Conservation (phyloP, 345 rosid species). For the Excoecaria cochinchinensis region DNA sequence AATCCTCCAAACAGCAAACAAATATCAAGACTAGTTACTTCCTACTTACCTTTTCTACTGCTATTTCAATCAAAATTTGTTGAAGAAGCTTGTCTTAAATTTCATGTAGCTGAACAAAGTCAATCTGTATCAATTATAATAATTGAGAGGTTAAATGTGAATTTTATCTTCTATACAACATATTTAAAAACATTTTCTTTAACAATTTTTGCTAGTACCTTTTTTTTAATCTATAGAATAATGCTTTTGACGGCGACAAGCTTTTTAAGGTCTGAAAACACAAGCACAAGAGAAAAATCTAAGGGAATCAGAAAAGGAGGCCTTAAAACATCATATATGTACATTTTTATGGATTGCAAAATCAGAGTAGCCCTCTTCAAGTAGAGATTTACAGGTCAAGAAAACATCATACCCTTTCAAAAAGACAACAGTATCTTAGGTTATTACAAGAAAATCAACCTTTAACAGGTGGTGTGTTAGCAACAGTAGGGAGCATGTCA, state of each 20-base stretch:
- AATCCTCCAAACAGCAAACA: too few species aligned
- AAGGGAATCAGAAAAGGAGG: neutral
- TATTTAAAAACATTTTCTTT: too few species aligned
- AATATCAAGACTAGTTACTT: too few species aligned
- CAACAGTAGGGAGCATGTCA: neutral
- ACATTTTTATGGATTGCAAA: neutral
- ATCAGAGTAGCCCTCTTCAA: neutral
- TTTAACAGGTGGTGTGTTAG: neutral
- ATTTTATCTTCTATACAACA: neutral
- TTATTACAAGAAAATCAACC: neutral
- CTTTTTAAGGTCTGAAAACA: too few species aligned
- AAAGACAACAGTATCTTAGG: neutral
- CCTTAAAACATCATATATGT: neutral
- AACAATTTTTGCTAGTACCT: too few species aligned
- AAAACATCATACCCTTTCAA: neutral
- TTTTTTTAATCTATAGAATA: too few species aligned
- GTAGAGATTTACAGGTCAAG: slow-evolving; percentile 5
- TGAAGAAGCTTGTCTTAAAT: neutral
- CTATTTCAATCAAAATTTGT: slow-evolving; percentile 1
- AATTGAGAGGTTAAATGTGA: neutral
- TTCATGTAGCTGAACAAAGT: neutral
- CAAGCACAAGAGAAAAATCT: too few species aligned
- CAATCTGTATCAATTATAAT: neutral
- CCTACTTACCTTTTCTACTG: neutral
- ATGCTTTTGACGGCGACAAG: too few species aligned